A percentile compares a stretch with the other conserved stretches of the same genome.
These are phyloP conservation scores for Microbotryum scabiosae DNA, from an alignment of 1,284 basidiomycete species.

Conservation along the genomic window DNA sequence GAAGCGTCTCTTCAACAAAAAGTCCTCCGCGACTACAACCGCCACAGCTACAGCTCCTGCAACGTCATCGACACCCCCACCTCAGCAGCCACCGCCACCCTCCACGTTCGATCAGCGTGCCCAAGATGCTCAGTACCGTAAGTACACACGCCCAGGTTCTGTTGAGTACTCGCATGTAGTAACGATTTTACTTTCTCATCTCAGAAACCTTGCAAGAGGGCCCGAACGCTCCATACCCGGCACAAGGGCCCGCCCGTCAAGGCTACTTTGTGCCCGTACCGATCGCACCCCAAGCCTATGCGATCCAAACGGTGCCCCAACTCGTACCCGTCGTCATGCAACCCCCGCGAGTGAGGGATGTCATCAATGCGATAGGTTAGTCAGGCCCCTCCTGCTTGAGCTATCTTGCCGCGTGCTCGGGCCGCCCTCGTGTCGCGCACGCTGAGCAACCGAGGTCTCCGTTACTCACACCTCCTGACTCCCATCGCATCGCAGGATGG, in stretches of 20 bases:
- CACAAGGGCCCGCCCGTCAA: too few species aligned
- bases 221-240: too few species aligned
- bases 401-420: neutral
- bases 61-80: neutral
- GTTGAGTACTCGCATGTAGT: neutral
- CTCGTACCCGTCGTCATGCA: neutral
- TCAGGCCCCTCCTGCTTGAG: neutral
- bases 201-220: too few species aligned
- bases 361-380: slow-evolving; percentile 25
- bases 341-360: slow-evolving; percentile 16
- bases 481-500: slow-evolving; percentile 11
- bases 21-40: neutral
- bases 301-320: neutral
- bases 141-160: neutral
- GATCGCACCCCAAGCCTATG: slow-evolving; percentile 1
- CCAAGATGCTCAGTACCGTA: neutral
- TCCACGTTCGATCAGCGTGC: neutral
- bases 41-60: neutral
- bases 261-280: neutral
- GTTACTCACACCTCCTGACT: neutral
- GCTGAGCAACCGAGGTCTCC: neutral
- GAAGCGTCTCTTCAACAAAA: slow-evolving; percentile 22
- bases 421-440: too few species aligned
- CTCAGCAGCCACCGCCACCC: neutral
- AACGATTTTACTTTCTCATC: too few species aligned